Percentiles rank a stretch among this genome's conserved stretches.
phyloP scores from a whole-genome alignment of 345 rosid species.

The Viola odorata region DNA sequence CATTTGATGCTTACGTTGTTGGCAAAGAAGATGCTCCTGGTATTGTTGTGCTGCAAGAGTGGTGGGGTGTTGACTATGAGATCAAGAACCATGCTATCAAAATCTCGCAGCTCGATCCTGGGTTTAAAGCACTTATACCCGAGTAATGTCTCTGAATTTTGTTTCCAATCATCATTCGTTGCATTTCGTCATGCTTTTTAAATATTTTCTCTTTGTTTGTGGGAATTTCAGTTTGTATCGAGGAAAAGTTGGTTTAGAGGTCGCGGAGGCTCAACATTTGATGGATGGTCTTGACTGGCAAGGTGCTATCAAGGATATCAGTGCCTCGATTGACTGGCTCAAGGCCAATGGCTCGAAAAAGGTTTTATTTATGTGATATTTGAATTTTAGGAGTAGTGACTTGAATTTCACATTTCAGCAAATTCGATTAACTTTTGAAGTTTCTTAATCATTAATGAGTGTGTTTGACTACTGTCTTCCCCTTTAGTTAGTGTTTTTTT shows the following conservation, averaged over 20 bases:
- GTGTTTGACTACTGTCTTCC: no score
- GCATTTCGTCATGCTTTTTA: neutral
- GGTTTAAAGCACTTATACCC: slow-evolving; percentile 83
- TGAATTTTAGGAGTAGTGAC: neutral
- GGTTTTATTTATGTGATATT: slow-evolving; percentile 28
- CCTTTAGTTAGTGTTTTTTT: no score
- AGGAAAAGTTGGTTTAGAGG: slow-evolving; percentile 88
- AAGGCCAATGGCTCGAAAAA: slow-evolving; percentile 83
- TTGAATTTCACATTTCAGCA: no score
- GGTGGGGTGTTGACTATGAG: slow-evolving; percentile 99
- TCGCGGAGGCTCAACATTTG: slow-evolving; percentile 90
- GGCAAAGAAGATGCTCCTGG: slow-evolving; percentile 93
- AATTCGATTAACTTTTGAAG: no score
- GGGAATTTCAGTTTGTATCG: slow-evolving; percentile 55
- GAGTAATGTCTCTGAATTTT: slow-evolving; percentile 39
- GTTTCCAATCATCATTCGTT: neutral
- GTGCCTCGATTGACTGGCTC: slow-evolving; percentile 84
- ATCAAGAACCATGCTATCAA: slow-evolving; percentile 85
- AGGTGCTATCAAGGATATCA: slow-evolving; percentile 85
- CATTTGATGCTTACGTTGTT: slow-evolving; percentile 85
- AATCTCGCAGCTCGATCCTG: slow-evolving; percentile 73
- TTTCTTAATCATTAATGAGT: no score
- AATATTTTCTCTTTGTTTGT: neutral
- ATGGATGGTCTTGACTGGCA: slow-evolving; percentile 94
- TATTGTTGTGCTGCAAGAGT: slow-evolving; percentile 85